Evolutionary conservation across 345 rosid species (phyloP).

Genomic region (Cardamine occulta): DNA sequence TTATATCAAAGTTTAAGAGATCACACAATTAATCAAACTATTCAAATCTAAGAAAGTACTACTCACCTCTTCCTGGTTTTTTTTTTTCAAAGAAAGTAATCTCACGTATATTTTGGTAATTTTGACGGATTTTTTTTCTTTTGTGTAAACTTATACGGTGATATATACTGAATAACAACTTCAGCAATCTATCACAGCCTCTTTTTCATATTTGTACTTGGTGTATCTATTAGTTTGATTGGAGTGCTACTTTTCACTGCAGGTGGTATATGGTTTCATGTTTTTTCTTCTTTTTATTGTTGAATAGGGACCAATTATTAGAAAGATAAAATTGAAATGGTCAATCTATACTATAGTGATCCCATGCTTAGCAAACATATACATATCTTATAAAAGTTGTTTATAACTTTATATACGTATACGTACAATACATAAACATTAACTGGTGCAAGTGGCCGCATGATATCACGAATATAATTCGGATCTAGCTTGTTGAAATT

Average conservation of each 20-base stretch:
- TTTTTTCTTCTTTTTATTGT: neutral
- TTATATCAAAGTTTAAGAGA: neutral
- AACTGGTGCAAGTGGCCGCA: slow-evolving; percentile 33
- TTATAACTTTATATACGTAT: neutral
- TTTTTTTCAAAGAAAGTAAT: neutral
- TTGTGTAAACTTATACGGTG: neutral
- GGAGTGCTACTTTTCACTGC: neutral
- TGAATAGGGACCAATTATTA: slow-evolving; percentile 8
- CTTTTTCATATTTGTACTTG: neutral
- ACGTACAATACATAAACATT: slow-evolving; percentile 10
- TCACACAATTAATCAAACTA: neutral
- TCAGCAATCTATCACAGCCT: neutral
- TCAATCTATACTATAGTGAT: slow-evolving; percentile 27
- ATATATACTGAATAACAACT: neutral
- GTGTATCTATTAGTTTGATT: neutral
- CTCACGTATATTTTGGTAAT: neutral
- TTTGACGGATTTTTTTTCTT: neutral
- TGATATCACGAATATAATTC: slow-evolving; percentile 31
- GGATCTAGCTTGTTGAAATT: slow-evolving; percentile 33
- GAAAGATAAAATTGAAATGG: slow-evolving; percentile 24
- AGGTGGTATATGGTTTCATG: slow-evolving; percentile 1
- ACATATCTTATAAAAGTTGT: neutral
- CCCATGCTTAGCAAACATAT: slow-evolving; percentile 26
- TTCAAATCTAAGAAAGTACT: neutral
- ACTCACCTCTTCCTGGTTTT: neutral